Evolutionary conservation across 2,329 filamentous ascomycete species (phyloP).

Genomic region (Rhynchosporium secalis): DNA sequence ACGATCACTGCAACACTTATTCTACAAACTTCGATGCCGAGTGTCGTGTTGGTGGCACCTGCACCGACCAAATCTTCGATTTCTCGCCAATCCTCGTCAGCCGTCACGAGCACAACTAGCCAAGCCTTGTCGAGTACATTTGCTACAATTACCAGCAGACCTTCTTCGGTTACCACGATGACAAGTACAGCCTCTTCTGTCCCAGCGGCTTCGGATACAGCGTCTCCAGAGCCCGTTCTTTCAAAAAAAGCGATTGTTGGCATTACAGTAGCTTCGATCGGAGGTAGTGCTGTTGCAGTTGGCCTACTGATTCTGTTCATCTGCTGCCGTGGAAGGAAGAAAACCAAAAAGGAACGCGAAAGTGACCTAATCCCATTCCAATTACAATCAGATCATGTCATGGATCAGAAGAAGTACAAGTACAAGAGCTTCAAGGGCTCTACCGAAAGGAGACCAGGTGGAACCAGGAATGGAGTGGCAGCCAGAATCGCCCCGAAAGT

Average conservation of each 20-base stretch:
- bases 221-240: slow-evolving; percentile 21
- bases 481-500: slow-evolving; percentile 31
- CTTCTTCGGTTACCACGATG: slow-evolving; percentile 16
- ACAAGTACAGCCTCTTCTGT: slow-evolving; percentile 21
- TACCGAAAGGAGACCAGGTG: slow-evolving; percentile 27
- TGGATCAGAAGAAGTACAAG: slow-evolving; percentile 25
- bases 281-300: slow-evolving; percentile 50
- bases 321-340: slow-evolving; percentile 41
- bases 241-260: slow-evolving; percentile 52
- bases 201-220: slow-evolving; percentile 29
- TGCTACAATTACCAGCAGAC: slow-evolving; percentile 20
- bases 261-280: slow-evolving; percentile 56
- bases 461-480: slow-evolving; percentile 31
- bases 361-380: slow-evolving; percentile 40
- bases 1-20: slow-evolving; percentile 59
- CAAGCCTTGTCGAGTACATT: slow-evolving; percentile 14
- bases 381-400: slow-evolving; percentile 30
- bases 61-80: slow-evolving; percentile 25
- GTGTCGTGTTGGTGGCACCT: slow-evolving; percentile 39
- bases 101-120: slow-evolving; percentile 1
- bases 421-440: slow-evolving; percentile 26
- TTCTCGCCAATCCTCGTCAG: slow-evolving; percentile 1
- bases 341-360: slow-evolving; percentile 31
- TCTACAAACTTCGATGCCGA: slow-evolving; percentile 42
- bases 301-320: slow-evolving; percentile 45